A percentile compares a stretch with the other conserved stretches of the same genome.
phyloP scores from a whole-genome alignment of 345 rosid species.

The Cardamine occulta region DNA sequence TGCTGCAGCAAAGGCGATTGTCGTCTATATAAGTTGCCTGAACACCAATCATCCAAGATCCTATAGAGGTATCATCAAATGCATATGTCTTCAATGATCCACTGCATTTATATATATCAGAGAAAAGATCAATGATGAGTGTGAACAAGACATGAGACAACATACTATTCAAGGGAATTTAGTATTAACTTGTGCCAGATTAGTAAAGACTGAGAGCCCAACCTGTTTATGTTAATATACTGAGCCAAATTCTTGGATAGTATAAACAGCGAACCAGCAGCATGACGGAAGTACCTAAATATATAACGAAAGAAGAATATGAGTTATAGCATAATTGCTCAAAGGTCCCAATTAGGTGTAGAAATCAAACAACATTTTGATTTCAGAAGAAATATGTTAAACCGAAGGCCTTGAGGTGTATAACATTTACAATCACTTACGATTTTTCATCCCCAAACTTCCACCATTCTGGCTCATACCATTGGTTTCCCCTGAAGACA shows the following conservation, averaged over 20 bases:
- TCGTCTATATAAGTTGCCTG: conserved; percentile 90
- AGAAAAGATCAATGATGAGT: too few relatives aligned
- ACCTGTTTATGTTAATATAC: conserved; percentile 91
- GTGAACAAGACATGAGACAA: too few relatives aligned
- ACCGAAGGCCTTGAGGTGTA: conserved; percentile 10
- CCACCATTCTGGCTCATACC: conserved; percentile 99
- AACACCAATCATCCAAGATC: conserved; percentile 99
- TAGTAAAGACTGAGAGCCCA: not conserved
- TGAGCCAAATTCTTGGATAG: conserved; percentile 86
- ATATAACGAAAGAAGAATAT: conserved; percentile 23
- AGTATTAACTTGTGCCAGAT: not conserved
- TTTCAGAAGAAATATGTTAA: too few relatives aligned
- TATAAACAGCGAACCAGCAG: conserved; percentile 66
- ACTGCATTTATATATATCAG: conserved; percentile 50
- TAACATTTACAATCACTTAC: conserved; percentile 57
- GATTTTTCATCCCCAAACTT: conserved; percentile 91
- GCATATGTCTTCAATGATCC: conserved; percentile 90
- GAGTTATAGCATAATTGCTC: conserved; percentile 21
- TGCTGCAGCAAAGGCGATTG: conserved; percentile 83
- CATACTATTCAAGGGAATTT: conserved; percentile 18
- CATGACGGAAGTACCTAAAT: conserved; percentile 92
- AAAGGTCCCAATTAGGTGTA: too few relatives aligned
- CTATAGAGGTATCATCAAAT: conserved; percentile 78
- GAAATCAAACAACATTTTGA: too few relatives aligned
- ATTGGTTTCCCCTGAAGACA: conserved; percentile 73